Conservation (phyloP, 129 eudicot species). For the Mikania micrantha region DNA sequence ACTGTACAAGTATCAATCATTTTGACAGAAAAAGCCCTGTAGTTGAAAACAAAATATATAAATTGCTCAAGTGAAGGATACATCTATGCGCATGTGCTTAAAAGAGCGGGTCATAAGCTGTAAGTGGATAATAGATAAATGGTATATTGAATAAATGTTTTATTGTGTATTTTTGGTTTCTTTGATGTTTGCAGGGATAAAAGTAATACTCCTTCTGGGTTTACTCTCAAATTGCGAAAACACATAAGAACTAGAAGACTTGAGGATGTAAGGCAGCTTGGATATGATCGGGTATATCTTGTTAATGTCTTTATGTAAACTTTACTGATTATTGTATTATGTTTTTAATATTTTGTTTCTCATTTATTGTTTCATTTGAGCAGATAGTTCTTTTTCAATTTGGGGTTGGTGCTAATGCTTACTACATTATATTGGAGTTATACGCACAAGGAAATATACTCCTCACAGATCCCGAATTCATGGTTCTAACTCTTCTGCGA, state of each 20-base stretch:
- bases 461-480: constrained; percentile 75
- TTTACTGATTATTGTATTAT: neutral
- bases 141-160: neutral
- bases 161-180: neutral
- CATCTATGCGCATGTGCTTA: neutral
- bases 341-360: neutral
- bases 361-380: neutral
- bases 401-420: constrained; percentile 83
- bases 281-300: constrained; percentile 81
- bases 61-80: neutral
- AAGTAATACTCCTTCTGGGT: constrained; percentile 95
- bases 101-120: neutral
- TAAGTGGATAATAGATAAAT: neutral
- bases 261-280: constrained; percentile 96
- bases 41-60: neutral
- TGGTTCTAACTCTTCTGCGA: constrained; percentile 89
- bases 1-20: neutral
- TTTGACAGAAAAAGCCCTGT: neutral
- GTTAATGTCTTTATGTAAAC: neutral
- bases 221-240: constrained; percentile 85
- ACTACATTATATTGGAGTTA: constrained; percentile 79
- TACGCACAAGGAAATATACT: constrained; percentile 92
- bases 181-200: constrained; percentile 63
- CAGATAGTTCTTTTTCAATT: constrained; percentile 92
- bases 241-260: constrained; percentile 95